phyloP scores from a whole-genome alignment of 345 rosid species.

The Brassica juncea region DNA sequence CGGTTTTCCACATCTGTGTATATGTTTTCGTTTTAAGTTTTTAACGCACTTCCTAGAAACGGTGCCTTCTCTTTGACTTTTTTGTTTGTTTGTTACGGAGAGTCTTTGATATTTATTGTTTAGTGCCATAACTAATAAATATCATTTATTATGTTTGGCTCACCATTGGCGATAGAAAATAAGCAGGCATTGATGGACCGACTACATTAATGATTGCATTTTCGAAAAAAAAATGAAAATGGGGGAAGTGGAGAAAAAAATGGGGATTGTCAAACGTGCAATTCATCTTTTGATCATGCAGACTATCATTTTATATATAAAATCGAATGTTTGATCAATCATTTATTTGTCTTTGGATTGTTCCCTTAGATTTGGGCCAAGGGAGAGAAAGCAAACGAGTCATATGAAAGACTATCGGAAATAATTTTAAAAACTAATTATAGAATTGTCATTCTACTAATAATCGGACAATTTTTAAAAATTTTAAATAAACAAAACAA shows the following conservation, averaged over 20 bases:
- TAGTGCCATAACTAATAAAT: not conserved
- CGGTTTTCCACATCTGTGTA: constrained; percentile 28
- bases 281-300: not conserved
- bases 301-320: not conserved
- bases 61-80: constrained; percentile 39
- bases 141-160: not conserved
- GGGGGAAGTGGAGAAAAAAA: not conserved
- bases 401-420: constrained; percentile 21
- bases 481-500: too few relatives aligned
- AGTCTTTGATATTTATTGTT: constrained; percentile 11
- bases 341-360: not conserved
- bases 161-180: not conserved
- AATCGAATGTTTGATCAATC: not conserved
- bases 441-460: too few relatives aligned
- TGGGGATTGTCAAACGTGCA: not conserved
- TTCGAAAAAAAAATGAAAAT: not conserved
- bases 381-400: constrained; percentile 94
- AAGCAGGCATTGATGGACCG: not conserved
- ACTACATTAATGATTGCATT: constrained; percentile 15
- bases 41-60: constrained; percentile 25
- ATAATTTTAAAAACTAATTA: too few relatives aligned
- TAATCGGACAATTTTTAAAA: too few relatives aligned
- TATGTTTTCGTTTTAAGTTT: constrained; percentile 29
- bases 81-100: not conserved
- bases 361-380: constrained; percentile 79